Percentiles rank a stretch among this genome's conserved stretches.
phyloP scores from a whole-genome alignment of 495 filamentous ascomycete genomes.

The Aspergillus baeticus region DNA sequence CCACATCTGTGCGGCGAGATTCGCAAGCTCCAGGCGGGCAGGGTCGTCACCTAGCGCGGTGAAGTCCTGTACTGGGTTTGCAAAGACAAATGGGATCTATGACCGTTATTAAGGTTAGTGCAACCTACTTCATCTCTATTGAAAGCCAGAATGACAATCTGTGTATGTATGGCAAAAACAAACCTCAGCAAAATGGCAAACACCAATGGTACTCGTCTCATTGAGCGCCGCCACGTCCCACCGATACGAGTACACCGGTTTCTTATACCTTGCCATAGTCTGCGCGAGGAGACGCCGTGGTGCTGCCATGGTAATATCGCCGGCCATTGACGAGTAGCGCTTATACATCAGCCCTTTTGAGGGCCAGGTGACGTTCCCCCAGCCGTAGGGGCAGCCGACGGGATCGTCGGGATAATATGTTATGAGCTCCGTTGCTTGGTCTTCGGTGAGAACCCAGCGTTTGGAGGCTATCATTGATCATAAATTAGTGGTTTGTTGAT shows the following conservation, averaged over 20 bases:
- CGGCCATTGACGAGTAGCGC: constrained; percentile 51
- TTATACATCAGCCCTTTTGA: constrained; percentile 48
- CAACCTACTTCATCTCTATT: too few species aligned
- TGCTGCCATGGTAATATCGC: constrained; percentile 55
- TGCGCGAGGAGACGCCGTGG: constrained; percentile 51
- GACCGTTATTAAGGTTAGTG: too few species aligned
- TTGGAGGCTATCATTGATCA: constrained; percentile 27
- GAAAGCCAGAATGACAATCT: too few species aligned
- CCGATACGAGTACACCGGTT: constrained; percentile 57
- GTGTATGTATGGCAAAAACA: too few species aligned
- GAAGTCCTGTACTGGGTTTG: constrained; percentile 45
- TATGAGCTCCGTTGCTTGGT: constrained; percentile 30
- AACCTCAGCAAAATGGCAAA: constrained; percentile 40
- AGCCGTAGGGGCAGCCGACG: constrained; percentile 48
- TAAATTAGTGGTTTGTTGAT: background rate
- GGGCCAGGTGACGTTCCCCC: constrained; percentile 46
- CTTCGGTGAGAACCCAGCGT: constrained; percentile 32
- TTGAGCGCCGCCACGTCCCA: constrained; percentile 43
- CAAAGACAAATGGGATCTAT: constrained; percentile 47
- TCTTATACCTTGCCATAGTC: constrained; percentile 39
- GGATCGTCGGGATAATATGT: constrained; percentile 44
- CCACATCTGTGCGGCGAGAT: constrained; percentile 53
- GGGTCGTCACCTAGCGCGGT: constrained; percentile 33
- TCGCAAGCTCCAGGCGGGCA: constrained; percentile 27
- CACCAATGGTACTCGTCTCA: constrained; percentile 27